Conservation (phyloP, 176 grass and related monocot genomes). For the Cenchrus fungigraminus region DNA sequence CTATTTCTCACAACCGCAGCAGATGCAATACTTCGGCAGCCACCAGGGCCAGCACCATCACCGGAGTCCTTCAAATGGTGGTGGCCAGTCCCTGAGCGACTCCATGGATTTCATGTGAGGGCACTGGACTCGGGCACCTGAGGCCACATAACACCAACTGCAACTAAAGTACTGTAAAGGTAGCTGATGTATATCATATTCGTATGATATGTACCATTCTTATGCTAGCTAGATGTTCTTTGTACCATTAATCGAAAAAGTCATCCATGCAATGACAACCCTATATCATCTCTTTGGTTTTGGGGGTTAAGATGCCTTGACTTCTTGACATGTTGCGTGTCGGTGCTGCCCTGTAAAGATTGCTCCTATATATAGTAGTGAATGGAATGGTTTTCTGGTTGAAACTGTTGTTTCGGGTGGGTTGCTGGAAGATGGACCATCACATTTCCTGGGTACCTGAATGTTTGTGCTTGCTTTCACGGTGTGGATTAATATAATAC, state of each 20-base stretch:
- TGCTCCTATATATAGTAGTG: constrained; percentile 36
- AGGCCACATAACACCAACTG: constrained; percentile 13
- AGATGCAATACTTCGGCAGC: constrained; percentile 60
- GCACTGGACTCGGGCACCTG: background rate
- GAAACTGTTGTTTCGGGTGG: background rate
- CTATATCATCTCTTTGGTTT: constrained; percentile 1
- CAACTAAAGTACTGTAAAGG: constrained; percentile 49
- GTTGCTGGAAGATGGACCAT: background rate
- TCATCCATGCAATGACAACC: constrained; percentile 14
- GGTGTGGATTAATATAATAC: too few relatives aligned
- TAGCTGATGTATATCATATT: constrained; percentile 56
- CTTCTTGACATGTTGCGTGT: constrained; percentile 35
- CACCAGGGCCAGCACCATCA: constrained; percentile 52
- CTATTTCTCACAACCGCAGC: constrained; percentile 63
- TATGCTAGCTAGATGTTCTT: constrained; percentile 57
- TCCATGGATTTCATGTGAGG: constrained; percentile 97
- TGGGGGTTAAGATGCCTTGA: constrained; percentile 8
- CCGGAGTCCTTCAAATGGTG: constrained; percentile 58
- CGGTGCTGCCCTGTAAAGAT: constrained; percentile 37
- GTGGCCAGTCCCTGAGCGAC: constrained; percentile 69
- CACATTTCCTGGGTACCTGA: background rate
- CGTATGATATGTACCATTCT: constrained; percentile 39
- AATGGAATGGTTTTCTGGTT: constrained; percentile 42
- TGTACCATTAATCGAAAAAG: constrained; percentile 37
- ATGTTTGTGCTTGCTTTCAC: background rate